A percentile compares a stretch with the other conserved stretches of the same genome.
Conservation (phyloP, 2,329 filamentous ascomycete species). For the Penicillium hordei region DNA sequence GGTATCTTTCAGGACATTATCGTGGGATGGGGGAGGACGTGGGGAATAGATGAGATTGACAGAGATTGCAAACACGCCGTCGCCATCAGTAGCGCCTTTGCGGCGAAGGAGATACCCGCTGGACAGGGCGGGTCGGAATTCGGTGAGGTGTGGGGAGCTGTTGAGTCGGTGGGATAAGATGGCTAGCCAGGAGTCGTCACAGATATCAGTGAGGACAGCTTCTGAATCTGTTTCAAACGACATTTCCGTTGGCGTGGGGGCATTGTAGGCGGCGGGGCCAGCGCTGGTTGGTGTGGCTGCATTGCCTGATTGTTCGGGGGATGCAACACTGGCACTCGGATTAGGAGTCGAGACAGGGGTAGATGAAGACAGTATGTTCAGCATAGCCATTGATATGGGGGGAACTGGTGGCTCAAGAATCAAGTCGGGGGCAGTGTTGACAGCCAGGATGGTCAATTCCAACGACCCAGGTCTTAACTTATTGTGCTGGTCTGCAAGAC, state of each 20-base stretch:
- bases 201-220: constrained; percentile 56
- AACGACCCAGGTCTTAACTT: constrained; percentile 34
- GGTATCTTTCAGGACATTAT: constrained; percentile 42
- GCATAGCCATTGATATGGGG: constrained; percentile 34
- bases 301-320: constrained; percentile 45
- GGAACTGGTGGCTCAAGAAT: constrained; percentile 34
- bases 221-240: constrained; percentile 53
- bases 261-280: constrained; percentile 38
- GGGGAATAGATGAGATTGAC: constrained; percentile 45
- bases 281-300: constrained; percentile 40
- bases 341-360: constrained; percentile 43
- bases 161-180: constrained; percentile 53
- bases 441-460: constrained; percentile 39
- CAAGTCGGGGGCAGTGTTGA: constrained; percentile 38
- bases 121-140: constrained; percentile 45
- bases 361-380: constrained; percentile 36
- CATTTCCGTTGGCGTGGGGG: constrained; percentile 35
- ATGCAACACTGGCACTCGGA: constrained; percentile 35
- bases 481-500: constrained; percentile 41
- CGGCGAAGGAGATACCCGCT: constrained; percentile 51
- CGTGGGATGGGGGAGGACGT: constrained; percentile 31
- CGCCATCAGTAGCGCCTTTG: constrained; percentile 41
- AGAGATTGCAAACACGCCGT: constrained; percentile 43
- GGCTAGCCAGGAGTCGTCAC: constrained; percentile 61
- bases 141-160: constrained; percentile 42